These are phyloP conservation scores for Piper betle DNA, from an alignment of 164 flowering plant species.

Conservation along the genomic window DNA sequence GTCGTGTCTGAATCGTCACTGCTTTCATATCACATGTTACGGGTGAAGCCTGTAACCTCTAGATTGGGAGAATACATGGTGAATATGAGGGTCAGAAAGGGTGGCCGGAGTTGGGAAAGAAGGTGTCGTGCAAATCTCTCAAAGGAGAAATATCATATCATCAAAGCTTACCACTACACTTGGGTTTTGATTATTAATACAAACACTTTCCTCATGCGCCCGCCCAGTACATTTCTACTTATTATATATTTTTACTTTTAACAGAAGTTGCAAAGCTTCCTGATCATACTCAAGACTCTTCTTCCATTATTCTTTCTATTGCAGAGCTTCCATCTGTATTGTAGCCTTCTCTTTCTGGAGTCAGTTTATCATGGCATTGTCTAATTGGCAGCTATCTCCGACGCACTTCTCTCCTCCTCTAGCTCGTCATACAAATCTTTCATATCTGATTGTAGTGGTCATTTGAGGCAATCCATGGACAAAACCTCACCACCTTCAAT, in stretches of 20 bases:
- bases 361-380: conserved; percentile 92
- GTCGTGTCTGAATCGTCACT: too few species aligned
- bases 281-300: conserved; percentile 85
- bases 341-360: conserved; percentile 94
- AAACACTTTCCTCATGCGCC: too few species aligned
- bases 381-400: conserved; percentile 73
- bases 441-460: conserved; percentile 42
- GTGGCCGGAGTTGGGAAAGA: too few species aligned
- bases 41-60: too few species aligned
- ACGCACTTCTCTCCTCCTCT: conserved; percentile 87
- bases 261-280: conserved; percentile 70
- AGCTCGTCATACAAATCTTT: conserved; percentile 56
- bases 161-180: too few species aligned
- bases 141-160: too few species aligned
- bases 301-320: conserved; percentile 95
- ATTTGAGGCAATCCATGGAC: conserved; percentile 42
- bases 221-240: too few species aligned
- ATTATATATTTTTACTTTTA: conserved; percentile 71
- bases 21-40: too few species aligned
- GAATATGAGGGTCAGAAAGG: too few species aligned
- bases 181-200: too few species aligned
- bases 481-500: conserved; percentile 29
- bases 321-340: conserved; percentile 88
- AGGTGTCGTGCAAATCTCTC: too few species aligned
- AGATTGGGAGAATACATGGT: too few species aligned